Base-by-base conservation (phyloP, 257 asterid genomes). In the Capsicum pubescens region DNA sequence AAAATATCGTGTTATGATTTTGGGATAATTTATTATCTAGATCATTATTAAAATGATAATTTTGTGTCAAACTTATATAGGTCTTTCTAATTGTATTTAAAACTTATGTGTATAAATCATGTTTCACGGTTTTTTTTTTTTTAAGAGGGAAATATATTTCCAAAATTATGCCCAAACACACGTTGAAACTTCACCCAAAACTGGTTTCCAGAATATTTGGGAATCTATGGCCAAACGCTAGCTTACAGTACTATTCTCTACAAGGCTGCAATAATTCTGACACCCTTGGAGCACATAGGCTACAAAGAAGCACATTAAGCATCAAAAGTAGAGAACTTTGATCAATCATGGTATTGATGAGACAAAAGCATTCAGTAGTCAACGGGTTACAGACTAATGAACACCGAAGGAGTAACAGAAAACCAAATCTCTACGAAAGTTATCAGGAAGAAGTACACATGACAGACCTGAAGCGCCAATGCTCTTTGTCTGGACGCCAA, bases 401-500 rank as follows among this genome's bases (percentile, higher is more conserved):
- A 74, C 60, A 74, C n/a, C 44, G 1, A 80, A 80, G n/a, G 59
- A 15, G 44, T 59, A 60, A 48, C 66, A 50, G 64, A 71, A 80
- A 68, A 57, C 66, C 42, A 21, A 32, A 32, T 19, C 52, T 81
- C 16, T 14, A 54, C 54, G 50, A 66, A 63, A 19, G 19, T 17
- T 48, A 64, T 36, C 74, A 61, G 42, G 17, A 42, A 46, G 76
- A 9, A 76, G 72, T 12, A 71, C 68, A 67, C 19, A 81, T 69
- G 56, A 61, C 70, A 79, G 83, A 96, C 99, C 99, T 96, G 99
- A 85, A 88, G 85, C 84, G 60, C 91, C 84, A 96, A 74, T 1
- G 88, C 93, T 86, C 86, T 85, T 85, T 91, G 89, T 79, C 98
- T 90, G 17, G 97, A 92, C 58, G 97, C 98, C 92, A 86, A 86